These are phyloP conservation scores for Capronia epimyces DNA, from an alignment of 2,329 filamentous ascomycete species.

Conservation along the genomic window DNA sequence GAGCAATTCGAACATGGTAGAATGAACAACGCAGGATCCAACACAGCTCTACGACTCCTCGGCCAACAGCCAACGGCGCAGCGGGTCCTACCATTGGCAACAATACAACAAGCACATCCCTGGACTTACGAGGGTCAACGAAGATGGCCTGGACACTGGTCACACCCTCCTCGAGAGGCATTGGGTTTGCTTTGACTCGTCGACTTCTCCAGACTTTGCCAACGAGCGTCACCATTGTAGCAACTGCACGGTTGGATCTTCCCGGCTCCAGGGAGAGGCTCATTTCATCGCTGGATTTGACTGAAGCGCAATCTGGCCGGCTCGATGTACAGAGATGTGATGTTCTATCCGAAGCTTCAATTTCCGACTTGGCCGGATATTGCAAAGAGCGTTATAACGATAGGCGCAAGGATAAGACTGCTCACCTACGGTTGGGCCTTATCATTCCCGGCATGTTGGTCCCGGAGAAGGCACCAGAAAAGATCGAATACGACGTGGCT, in stretches of 20 bases:
- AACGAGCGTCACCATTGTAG: slow-evolving; percentile 50
- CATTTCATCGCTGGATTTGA: slow-evolving; percentile 36
- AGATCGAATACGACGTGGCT: slow-evolving; percentile 58
- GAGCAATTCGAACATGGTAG: too few species aligned
- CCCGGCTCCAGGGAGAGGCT: slow-evolving; percentile 40
- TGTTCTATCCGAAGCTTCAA: slow-evolving; percentile 48
- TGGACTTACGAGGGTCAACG: background rate
- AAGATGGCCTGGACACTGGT: slow-evolving; percentile 35
- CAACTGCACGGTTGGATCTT: slow-evolving; percentile 52
- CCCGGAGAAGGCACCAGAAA: slow-evolving; percentile 64
- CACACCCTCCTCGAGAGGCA: slow-evolving; percentile 57
- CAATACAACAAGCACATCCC: too few species aligned
- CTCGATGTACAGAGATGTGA: slow-evolving; percentile 40
- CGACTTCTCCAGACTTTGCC: slow-evolving; percentile 53
- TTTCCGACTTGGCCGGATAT: slow-evolving; percentile 52
- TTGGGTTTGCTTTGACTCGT: slow-evolving; percentile 57
- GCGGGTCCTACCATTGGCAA: too few species aligned
- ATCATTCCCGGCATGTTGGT: slow-evolving; percentile 66
- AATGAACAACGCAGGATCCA: too few species aligned
- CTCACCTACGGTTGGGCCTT: slow-evolving; percentile 63
- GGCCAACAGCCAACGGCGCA: too few species aligned
- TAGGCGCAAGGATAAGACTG: slow-evolving; percentile 32
- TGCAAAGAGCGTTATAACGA: slow-evolving; percentile 49
- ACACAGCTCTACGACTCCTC: too few species aligned
- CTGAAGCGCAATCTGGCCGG: slow-evolving; percentile 26